phyloP scores from a whole-genome alignment of 805 yeast species.

The Lipomyces lipofer region DNA sequence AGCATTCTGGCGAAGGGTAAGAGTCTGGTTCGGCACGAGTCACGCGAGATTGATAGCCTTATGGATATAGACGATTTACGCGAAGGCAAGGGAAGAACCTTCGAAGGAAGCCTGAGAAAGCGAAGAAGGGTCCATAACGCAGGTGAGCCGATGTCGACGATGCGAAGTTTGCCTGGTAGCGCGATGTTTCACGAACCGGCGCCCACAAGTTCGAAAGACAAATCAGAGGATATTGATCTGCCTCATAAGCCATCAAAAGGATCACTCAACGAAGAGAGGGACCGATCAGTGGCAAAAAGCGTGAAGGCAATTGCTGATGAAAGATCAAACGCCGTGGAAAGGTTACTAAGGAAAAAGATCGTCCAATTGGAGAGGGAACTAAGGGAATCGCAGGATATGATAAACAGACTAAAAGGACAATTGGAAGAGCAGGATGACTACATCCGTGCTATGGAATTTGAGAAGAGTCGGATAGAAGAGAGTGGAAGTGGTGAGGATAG shows the following conservation, averaged over 20 bases:
- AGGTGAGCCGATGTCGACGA: neutral
- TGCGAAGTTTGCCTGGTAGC: too few relatives aligned
- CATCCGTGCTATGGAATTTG: slow-evolving; percentile 22
- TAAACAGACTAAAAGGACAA: slow-evolving; percentile 5
- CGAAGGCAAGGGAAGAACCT: too few relatives aligned
- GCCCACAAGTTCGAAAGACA: neutral
- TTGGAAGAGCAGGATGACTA: slow-evolving; percentile 24
- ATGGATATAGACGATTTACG: neutral
- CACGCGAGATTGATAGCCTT: neutral
- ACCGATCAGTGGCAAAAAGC: neutral
- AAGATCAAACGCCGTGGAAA: neutral
- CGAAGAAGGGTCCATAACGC: neutral
- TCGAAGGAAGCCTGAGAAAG: neutral
- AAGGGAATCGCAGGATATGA: slow-evolving; percentile 5
- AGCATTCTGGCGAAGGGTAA: too few relatives aligned
- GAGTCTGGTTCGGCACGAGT: neutral
- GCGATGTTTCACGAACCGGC: too few relatives aligned
- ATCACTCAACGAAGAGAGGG: too few relatives aligned
- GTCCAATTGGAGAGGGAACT: slow-evolving; percentile 9
- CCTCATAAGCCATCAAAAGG: neutral
- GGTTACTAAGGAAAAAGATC: neutral
- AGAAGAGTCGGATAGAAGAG: neutral
- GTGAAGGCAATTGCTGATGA: neutral
- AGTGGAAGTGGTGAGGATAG: neutral
- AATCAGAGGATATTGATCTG: neutral